Evolutionary conservation across 768 basidiomycete species (phyloP), one percentile per base, ranked within the genome.

Genomic region (Tricholoma sp.): DNA sequence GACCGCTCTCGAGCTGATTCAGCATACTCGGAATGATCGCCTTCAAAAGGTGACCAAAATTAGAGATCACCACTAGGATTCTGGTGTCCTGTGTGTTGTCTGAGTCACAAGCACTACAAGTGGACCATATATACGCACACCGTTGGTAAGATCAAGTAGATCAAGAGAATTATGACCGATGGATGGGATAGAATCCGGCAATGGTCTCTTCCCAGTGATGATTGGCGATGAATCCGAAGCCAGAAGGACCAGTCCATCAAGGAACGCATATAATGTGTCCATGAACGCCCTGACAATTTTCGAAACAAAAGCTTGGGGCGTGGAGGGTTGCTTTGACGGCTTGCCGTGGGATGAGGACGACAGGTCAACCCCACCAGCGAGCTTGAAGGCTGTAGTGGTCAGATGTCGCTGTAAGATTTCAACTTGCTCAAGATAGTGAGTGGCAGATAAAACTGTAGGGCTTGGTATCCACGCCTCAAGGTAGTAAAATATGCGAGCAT

Each of bases 241-340:
- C 17, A 96, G 78, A 44, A 84, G 82, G 17, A 92, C 84, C 52
- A 96, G 72, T 2, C 95, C 94, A 63, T 96, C 93, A 39, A 97
- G 73, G 64, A 96, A 86, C 13, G 86, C 85, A 66, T 95, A 94
- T 31, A 94, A 64, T 0, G 85, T 80, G 65, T 98, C 94, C 63
- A 95, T 67, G 72, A 96, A 97, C 1, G 92, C 83, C 65, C 85
- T 88, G 9, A 84, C 86, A 58, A 96, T 86, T 75, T 89, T 94
- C 11, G 76, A 62, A 29, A 85, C 74, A 58, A 90, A 91, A 3
- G 84, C 80, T 31, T 76, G 72, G 4, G 87, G 76, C 24, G 95
- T 74, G 3, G 76, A 68, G 59, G 82, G 78, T 64, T 90, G 88
- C 61, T 83, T 84, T 37, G 74, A 72, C 17, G 76, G 74, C 61